Percentiles rank a stretch among this genome's conserved stretches.
phyloP scores from a whole-genome alignment of 1,139 yeast genomes.

The Protomyces lactucae-debilis region DNA sequence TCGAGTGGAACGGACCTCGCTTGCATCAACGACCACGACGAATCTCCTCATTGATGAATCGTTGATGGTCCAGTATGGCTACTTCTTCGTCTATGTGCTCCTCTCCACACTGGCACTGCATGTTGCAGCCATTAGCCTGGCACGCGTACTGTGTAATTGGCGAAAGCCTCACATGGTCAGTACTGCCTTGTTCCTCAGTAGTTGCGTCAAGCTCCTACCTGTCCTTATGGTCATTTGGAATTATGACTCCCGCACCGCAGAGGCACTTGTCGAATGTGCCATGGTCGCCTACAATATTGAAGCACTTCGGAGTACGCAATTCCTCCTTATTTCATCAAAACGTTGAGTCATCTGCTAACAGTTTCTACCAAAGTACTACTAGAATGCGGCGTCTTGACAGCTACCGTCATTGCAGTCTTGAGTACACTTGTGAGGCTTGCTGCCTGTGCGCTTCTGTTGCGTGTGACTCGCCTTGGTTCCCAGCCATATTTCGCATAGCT shows the following conservation, averaged over 20 bases:
- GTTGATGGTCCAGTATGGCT: slow-evolving; percentile 57
- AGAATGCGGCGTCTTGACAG: slow-evolving; percentile 28
- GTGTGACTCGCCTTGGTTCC: not conserved
- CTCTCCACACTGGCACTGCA: slow-evolving; percentile 57
- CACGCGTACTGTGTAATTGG: slow-evolving; percentile 42
- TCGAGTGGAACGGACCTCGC: slow-evolving; percentile 60
- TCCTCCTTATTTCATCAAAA: not conserved
- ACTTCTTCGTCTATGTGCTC: slow-evolving; percentile 59
- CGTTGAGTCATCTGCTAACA: no score
- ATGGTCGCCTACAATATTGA: slow-evolving; percentile 63
- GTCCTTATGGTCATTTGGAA: slow-evolving; percentile 97
- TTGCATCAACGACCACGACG: not conserved
- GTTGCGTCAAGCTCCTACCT: slow-evolving; percentile 67
- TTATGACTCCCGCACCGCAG: slow-evolving; percentile 70
- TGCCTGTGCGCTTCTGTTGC: not conserved
- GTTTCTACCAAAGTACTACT: slow-evolving; percentile 3
- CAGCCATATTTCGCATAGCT: not conserved
- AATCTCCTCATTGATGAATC: slow-evolving; percentile 44
- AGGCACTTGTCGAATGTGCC: slow-evolving; percentile 55
- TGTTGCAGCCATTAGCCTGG: slow-evolving; percentile 46
- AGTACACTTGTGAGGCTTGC: slow-evolving; percentile 6
- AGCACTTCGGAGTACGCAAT: slow-evolving; percentile 43
- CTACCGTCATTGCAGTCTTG: slow-evolving; percentile 34
- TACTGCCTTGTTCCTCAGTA: slow-evolving; percentile 58
- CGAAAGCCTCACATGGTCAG: slow-evolving; percentile 45